These are phyloP conservation scores for Gracilaria domingensis DNA, from an alignment of 23 red algal genomes.

Conservation along the genomic window DNA sequence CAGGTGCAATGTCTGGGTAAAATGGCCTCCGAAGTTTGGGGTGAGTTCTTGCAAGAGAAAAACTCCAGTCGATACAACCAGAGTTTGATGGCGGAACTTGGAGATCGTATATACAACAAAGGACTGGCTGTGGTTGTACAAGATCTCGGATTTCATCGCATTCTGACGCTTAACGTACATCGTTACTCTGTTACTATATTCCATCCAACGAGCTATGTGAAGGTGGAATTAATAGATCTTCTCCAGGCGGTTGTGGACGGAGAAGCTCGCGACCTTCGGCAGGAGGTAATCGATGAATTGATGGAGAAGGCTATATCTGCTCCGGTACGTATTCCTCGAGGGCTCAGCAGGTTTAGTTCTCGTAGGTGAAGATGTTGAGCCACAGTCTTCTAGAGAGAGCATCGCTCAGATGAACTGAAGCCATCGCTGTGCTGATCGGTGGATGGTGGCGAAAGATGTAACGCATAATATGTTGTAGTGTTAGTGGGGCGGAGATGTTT, in stretches of 20 bases:
- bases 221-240: background rate
- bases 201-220: background rate
- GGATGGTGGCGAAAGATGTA: too few relatives aligned
- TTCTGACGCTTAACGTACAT: background rate
- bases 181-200: background rate
- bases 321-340: too few relatives aligned
- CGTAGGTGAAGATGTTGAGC: too few relatives aligned
- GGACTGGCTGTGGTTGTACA: background rate
- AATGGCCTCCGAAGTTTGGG: background rate
- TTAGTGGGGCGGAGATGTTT: too few relatives aligned
- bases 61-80: background rate
- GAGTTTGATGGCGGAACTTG: background rate
- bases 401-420: too few relatives aligned
- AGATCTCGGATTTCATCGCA: background rate
- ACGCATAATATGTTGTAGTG: too few relatives aligned
- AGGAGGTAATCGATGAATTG: background rate
- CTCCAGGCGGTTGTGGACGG: background rate
- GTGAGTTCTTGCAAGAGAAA: background rate
- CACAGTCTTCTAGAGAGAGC: too few relatives aligned
- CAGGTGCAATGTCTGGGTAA: background rate
- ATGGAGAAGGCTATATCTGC: background rate
- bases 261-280: background rate
- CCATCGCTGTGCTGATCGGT: too few relatives aligned
- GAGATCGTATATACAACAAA: background rate
- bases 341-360: too few relatives aligned